These are phyloP conservation scores for Moniliella sp. DNA, from an alignment of 1,284 basidiomycete species.

Conservation along the genomic window DNA sequence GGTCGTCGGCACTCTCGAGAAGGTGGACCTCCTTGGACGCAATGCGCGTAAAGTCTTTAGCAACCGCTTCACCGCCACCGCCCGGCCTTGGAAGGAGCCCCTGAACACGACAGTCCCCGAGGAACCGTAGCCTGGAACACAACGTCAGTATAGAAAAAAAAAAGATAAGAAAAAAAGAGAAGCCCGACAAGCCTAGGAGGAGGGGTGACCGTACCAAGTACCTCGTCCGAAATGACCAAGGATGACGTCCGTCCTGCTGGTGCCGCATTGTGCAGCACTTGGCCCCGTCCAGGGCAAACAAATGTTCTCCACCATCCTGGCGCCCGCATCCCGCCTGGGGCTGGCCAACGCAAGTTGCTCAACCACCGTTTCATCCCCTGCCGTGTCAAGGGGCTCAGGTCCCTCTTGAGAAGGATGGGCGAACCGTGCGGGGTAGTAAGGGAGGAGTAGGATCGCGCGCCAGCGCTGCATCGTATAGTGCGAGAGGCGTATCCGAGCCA, in stretches of 20 bases:
- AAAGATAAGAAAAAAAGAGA: not conserved
- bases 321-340: not conserved
- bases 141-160: not conserved
- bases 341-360: constrained; percentile 5
- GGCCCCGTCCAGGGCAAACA: not conserved
- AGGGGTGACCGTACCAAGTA: constrained; percentile 8
- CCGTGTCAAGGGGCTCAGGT: constrained; percentile 4
- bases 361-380: constrained; percentile 8
- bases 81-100: constrained; percentile 78
- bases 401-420: constrained; percentile 6
- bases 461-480: too few species aligned
- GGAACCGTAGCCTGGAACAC: constrained; percentile 61
- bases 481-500: too few species aligned
- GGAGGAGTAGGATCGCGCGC: too few species aligned
- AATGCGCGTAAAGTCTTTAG: constrained; percentile 85
- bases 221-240: constrained; percentile 22
- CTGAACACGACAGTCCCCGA: constrained; percentile 85
- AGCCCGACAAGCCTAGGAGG: not conserved
- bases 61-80: constrained; percentile 86
- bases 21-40: constrained; percentile 82
- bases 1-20: constrained; percentile 72
- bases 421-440: not conserved
- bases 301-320: not conserved
- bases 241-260: too few species aligned
- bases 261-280: not conserved